phyloP scores from a whole-genome alignment of 305 asterid species.

The Fraxinus velutina region DNA sequence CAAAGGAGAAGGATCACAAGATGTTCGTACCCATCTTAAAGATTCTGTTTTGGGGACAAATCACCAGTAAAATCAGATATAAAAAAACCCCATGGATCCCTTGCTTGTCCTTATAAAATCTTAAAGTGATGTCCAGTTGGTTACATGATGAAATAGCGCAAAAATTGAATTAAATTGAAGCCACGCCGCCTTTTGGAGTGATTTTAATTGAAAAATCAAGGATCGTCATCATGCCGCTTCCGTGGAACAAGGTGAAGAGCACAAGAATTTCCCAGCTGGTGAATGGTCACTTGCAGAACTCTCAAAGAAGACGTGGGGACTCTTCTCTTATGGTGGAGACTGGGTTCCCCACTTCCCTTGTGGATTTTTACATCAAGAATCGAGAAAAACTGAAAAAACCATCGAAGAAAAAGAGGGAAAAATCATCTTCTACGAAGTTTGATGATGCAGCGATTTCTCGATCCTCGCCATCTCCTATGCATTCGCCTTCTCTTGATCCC shows the following conservation, averaged over 20 bases:
- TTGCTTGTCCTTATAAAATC: neutral
- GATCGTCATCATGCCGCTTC: constrained; percentile 43
- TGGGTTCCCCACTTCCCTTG: constrained; percentile 75
- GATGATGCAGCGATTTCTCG: constrained; percentile 13
- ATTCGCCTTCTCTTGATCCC: neutral
- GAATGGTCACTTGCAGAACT: constrained; percentile 56
- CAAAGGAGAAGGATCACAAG: neutral
- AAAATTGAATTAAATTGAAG: neutral
- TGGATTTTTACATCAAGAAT: constrained; percentile 71
- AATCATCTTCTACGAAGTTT: neutral
- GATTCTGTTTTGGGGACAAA: neutral
- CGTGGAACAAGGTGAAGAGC: constrained; percentile 62
- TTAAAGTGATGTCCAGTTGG: neutral
- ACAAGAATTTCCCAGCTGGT: constrained; percentile 49
- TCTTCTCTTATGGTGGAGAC: constrained; percentile 73
- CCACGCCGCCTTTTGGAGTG: neutral
- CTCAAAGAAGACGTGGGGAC: constrained; percentile 58
- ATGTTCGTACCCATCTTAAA: neutral
- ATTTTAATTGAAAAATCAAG: neutral
- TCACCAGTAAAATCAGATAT: neutral
- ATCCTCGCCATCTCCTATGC: constrained; percentile 9
- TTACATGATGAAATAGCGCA: neutral
- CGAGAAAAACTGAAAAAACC: constrained; percentile 50
- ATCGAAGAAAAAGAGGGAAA: constrained; percentile 35
- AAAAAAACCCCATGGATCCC: neutral